Evolutionary conservation across 805 yeast genomes (phyloP), one percentile per base, ranked within the genome.

Genomic region (Candida nitratophila): DNA sequence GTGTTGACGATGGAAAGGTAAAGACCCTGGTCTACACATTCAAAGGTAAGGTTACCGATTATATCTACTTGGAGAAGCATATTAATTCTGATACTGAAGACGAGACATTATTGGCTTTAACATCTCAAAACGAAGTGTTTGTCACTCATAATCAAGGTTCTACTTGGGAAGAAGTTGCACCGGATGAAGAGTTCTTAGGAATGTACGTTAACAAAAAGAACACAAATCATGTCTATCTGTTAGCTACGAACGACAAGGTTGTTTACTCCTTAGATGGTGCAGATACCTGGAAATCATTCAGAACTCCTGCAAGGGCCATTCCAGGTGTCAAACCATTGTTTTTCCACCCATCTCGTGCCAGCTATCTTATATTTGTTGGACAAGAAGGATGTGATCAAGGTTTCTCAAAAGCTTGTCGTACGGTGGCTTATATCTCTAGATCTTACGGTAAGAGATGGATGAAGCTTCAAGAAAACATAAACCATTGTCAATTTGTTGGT

Each of bases 121-220:
- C 90, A 1, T 59, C 64, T 27, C 69, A 72, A 30, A 70, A 75
- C 44, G 69, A 71, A 29, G 79, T 79, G 2, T 84, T 69, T 54
- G 76, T 86, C 6, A 82, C 96, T 1, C 81, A 78, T 51, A 79
- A 86, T 59, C 84, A 83, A 43, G 93, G 93, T 19, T 55, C 65
- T 11, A 57, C 60, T 2, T 77, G 85, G 71, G 70, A 68, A 40
- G 61, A 63, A 42, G 67, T 81, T 20, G 69, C 74, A 2, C 60
- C 65, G 39, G 61, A 63, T 22, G 67, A 76, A 20, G 72, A 70
- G 35, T 70, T 84, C 39, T 45, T 71, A 11, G 79, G 73, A 16
- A 70, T 84, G 29, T 66, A 68, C 36, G 74, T 77, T 43, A 85
- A 90, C 46, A 73, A 74, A 12, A 71, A 68, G 48, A 66, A 69